Evolutionary conservation across 2,329 filamentous ascomycete species (phyloP).

Genomic region (Colletotrichum horii): DNA sequence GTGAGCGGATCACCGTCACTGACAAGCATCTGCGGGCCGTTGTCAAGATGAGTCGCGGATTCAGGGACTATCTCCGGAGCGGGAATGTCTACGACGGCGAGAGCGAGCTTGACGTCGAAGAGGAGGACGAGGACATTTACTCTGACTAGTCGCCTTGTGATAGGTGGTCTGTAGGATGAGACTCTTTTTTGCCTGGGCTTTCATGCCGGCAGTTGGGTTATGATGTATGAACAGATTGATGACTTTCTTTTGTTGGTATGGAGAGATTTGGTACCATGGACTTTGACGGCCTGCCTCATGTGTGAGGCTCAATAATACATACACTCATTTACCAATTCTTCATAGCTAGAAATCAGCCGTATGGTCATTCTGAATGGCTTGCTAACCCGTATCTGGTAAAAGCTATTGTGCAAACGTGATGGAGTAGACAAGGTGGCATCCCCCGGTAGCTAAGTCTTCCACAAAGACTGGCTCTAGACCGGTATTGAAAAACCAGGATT

Average conservation of each 20-base stretch:
- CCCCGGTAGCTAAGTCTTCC: background rate
- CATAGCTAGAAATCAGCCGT: background rate
- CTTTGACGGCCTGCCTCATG: background rate
- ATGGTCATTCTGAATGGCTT: background rate
- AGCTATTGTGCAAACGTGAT: background rate
- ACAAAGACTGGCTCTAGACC: background rate
- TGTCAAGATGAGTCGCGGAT: constrained; percentile 26
- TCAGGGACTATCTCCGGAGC: constrained; percentile 32
- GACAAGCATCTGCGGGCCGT: constrained; percentile 27
- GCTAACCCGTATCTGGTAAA: background rate
- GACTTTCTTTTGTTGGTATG: background rate
- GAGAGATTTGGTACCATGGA: background rate
- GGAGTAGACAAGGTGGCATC: background rate
- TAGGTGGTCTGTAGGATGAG: background rate
- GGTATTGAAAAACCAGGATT: background rate
- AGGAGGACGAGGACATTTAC: constrained; percentile 13
- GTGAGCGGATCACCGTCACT: constrained; percentile 21
- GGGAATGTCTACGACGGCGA: constrained; percentile 14
- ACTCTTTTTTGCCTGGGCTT: background rate
- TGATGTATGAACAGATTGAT: background rate
- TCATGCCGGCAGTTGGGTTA: background rate
- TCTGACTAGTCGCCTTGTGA: background rate
- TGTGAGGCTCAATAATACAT: background rate
- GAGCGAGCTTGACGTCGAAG: constrained; percentile 9
- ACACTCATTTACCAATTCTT: background rate